Evolutionary conservation across 2,329 filamentous ascomycete species (phyloP).

Genomic region (Alternaria metachromatica): DNA sequence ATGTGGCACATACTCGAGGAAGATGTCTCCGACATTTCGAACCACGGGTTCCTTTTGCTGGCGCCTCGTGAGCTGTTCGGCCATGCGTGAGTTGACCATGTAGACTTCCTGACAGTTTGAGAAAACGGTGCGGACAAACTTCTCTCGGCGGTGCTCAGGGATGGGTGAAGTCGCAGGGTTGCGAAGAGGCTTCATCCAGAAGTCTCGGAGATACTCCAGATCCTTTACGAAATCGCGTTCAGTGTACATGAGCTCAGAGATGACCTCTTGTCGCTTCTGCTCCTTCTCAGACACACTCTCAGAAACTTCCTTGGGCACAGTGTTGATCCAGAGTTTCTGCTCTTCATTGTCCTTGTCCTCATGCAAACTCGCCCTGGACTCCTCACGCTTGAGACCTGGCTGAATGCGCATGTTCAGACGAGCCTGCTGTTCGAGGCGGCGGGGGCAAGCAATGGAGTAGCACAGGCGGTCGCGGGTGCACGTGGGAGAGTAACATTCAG

Average conservation of each 20-base stretch:
- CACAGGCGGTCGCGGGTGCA: constrained; percentile 95
- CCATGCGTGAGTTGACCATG: constrained; percentile 86
- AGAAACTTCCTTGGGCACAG: constrained; percentile 91
- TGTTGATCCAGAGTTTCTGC: constrained; percentile 99
- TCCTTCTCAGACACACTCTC: constrained; percentile 89
- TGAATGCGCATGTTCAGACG: constrained; percentile 92
- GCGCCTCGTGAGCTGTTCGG: constrained; percentile 83
- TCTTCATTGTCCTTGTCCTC: constrained; percentile 92
- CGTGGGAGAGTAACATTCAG: constrained; percentile 97
- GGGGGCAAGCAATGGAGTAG: constrained; percentile 96
- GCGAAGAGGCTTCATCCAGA: constrained; percentile 94
- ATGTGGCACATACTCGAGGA: constrained; percentile 86
- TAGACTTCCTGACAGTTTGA: constrained; percentile 96
- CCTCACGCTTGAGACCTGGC: constrained; percentile 78
- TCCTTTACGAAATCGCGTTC: constrained; percentile 99
- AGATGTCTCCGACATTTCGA: constrained; percentile 88
- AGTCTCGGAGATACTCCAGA: constrained; percentile 94
- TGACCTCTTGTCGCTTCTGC: constrained; percentile 97
- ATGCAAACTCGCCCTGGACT: constrained; percentile 75
- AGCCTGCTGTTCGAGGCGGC: constrained; percentile 92
- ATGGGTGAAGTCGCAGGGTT: constrained; percentile 77
- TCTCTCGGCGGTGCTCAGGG: constrained; percentile 83
- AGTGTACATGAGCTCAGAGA: constrained; percentile 98
- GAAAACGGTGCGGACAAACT: constrained; percentile 93
- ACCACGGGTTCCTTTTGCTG: constrained; percentile 93